Evolutionary conservation across 176 grass and related monocot species (phyloP), one percentile per base, ranked within the genome.

Genomic region (sorghum (Sorghum bicolor)): DNA sequence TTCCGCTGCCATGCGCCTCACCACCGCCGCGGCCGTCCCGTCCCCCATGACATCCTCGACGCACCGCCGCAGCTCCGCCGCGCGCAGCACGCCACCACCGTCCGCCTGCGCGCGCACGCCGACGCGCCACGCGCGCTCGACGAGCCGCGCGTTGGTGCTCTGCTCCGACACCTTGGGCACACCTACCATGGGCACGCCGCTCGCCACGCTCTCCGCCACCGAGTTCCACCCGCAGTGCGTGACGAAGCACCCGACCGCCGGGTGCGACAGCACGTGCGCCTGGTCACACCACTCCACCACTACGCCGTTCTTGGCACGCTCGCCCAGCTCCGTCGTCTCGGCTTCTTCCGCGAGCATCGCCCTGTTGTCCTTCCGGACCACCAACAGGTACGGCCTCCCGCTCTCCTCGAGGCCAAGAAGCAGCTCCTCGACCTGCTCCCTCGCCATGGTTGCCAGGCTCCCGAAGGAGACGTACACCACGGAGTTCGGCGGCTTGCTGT

Each of bases 231-330:
- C 93, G 0, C 73, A 90, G 53, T 95, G 90, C 6, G 90, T 95
- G 13, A 92, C 64, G 57, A 95, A 95, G 73, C 93, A 95, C 2
- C 90, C 93, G 20, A 95, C 88, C 0, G 91, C 82, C 0, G 50
- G 13, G 79, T 94, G 89, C 3, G 83, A 79, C 52, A 89, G 67
- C 39, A 91, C 92, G 47, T 52, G 38, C 32, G 72, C 86, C 83
- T 94, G 90, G 71, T 88, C 78, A 13, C 92, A 97, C 92, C 95
- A 97, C 76, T 94, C 92, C 74, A 97, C 92, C 69, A 90, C 82
- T 50, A 90, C 25, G 63, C 88, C 75, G 52, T 63, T 84, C 89
- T 34, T 88, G 87, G 26, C 57, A 61, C n/a, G 14, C 8, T 25
- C 57, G 0, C n/a, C n/a, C 13, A 15, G 10, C 0, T n/a, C 13